phyloP scores from a whole-genome alignment of 306 rosid genomes.

The Sphenostylis stenocarpa region DNA sequence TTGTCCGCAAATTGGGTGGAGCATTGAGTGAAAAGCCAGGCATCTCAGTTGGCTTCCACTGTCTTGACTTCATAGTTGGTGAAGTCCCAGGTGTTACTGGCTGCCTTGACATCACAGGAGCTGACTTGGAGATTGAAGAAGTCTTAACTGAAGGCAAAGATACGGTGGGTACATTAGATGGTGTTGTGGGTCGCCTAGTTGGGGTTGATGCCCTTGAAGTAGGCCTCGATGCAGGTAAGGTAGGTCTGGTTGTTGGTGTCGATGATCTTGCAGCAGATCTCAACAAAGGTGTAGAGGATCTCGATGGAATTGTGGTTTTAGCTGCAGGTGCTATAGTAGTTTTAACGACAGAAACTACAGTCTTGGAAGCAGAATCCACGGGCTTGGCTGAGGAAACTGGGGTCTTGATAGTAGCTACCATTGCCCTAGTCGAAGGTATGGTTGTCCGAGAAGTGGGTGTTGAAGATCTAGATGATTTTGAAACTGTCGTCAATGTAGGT shows the following conservation, averaged over 20 bases:
- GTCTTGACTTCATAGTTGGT: slow-evolving; percentile 82
- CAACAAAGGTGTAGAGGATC: slow-evolving; percentile 85
- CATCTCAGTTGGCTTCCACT: slow-evolving; percentile 96
- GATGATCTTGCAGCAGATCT: slow-evolving; percentile 75
- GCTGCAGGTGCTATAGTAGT: slow-evolving; percentile 45
- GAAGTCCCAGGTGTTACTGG: slow-evolving; percentile 72
- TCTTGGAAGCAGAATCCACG: slow-evolving; percentile 40
- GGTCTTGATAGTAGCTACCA: slow-evolving; percentile 48
- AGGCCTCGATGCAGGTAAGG: slow-evolving; percentile 70
- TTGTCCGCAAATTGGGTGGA: slow-evolving; percentile 88
- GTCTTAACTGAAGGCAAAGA: slow-evolving; percentile 58
- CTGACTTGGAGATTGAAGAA: slow-evolving; percentile 70
- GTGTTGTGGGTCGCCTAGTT: slow-evolving; percentile 71
- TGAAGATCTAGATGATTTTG: slow-evolving; percentile 79
- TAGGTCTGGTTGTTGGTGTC: slow-evolving; percentile 80
- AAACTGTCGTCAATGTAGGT: slow-evolving; percentile 53
- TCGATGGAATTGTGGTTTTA: slow-evolving; percentile 56
- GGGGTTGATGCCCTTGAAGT: slow-evolving; percentile 87
- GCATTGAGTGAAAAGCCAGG: slow-evolving; percentile 93
- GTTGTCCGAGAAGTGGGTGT: slow-evolving; percentile 86
- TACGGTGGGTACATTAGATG: slow-evolving; percentile 48
- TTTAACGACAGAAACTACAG: slow-evolving; percentile 36
- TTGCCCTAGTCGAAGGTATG: slow-evolving; percentile 54
- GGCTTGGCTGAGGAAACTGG: slow-evolving; percentile 54
- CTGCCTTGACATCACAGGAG: slow-evolving; percentile 56